Conservation (phyloP, 116 monocot species). For the Cymodocea nodosa region DNA sequence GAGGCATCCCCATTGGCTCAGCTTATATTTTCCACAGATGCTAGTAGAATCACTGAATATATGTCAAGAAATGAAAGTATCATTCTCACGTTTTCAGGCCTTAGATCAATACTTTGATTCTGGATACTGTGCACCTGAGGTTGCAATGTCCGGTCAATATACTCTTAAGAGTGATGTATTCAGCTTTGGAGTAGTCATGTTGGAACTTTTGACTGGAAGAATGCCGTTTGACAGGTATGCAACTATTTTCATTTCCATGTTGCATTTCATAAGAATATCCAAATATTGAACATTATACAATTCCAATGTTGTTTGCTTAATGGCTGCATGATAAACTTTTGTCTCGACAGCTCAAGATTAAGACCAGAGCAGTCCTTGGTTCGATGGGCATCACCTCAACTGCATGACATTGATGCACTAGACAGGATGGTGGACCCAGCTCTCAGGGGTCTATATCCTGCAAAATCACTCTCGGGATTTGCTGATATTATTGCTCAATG, state of each 20-base stretch:
- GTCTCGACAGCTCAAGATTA: conserved; percentile 36
- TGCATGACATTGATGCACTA: conserved; percentile 96
- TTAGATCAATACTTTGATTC: conserved; percentile 31
- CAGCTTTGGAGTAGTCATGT: conserved; percentile 93
- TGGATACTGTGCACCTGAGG: conserved; percentile 81
- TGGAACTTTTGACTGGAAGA: conserved; percentile 84
- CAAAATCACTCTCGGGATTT: conserved; percentile 84
- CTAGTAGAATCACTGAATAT: too few species aligned
- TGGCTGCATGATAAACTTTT: not conserved
- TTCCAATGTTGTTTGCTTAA: not conserved
- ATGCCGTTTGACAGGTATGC: conserved; percentile 79
- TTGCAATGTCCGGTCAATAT: conserved; percentile 61
- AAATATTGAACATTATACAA: not conserved
- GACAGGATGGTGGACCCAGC: conserved; percentile 92
- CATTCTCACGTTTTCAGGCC: conserved; percentile 14
- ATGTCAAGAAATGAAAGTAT: too few species aligned
- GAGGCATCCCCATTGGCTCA: too few species aligned
- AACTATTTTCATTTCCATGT: not conserved
- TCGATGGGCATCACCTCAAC: conserved; percentile 79
- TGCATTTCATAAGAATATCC: too few species aligned
- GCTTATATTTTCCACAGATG: too few species aligned
- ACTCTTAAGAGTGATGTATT: conserved; percentile 82
- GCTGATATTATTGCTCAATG: conserved; percentile 89
- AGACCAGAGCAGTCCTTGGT: conserved; percentile 79
- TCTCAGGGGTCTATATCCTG: conserved; percentile 73